These are phyloP conservation scores for Trichoderma endophyticum DNA, from an alignment of 2,329 filamentous ascomycete genomes.

Conservation along the genomic window DNA sequence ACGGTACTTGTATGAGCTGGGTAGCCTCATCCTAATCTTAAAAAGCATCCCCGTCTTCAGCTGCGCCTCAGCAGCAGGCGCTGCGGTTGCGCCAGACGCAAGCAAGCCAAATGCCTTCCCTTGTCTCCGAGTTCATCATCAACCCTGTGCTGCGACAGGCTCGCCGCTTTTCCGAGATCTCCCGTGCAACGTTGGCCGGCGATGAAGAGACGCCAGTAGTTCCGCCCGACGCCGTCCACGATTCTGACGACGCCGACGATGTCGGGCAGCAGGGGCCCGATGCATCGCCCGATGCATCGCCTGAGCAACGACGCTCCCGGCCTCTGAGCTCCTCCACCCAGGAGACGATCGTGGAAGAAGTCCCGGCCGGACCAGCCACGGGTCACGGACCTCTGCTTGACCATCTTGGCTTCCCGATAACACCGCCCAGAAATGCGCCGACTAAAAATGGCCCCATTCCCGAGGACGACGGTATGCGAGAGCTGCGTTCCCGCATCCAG, in stretches of 20 bases:
- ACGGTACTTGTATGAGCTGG: background rate
- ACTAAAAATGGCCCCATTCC: conserved; percentile 48
- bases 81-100: conserved; percentile 3
- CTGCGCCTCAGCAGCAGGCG: conserved; percentile 6
- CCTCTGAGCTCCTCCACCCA: conserved; percentile 35
- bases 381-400: conserved; percentile 29
- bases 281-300: conserved; percentile 23
- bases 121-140: conserved; percentile 64
- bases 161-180: conserved; percentile 57
- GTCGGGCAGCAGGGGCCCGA: conserved; percentile 16
- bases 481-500: conserved; percentile 64
- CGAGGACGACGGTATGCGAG: conserved; percentile 75
- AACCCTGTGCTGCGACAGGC: conserved; percentile 65
- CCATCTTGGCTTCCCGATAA: conserved; percentile 34
- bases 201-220: conserved; percentile 30
- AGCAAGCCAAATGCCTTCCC: conserved; percentile 52
- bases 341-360: conserved; percentile 34
- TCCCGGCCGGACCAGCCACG: conserved; percentile 22
- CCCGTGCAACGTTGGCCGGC: conserved; percentile 38
- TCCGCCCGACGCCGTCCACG: conserved; percentile 27
- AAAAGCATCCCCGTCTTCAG: background rate
- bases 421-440: conserved; percentile 21
- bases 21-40: conserved; percentile 10
- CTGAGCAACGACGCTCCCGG: conserved; percentile 29
- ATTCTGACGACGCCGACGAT: conserved; percentile 26